These are phyloP conservation scores for Vanrija humicola DNA, from an alignment of 1,284 basidiomycete genomes.

Conservation along the genomic window DNA sequence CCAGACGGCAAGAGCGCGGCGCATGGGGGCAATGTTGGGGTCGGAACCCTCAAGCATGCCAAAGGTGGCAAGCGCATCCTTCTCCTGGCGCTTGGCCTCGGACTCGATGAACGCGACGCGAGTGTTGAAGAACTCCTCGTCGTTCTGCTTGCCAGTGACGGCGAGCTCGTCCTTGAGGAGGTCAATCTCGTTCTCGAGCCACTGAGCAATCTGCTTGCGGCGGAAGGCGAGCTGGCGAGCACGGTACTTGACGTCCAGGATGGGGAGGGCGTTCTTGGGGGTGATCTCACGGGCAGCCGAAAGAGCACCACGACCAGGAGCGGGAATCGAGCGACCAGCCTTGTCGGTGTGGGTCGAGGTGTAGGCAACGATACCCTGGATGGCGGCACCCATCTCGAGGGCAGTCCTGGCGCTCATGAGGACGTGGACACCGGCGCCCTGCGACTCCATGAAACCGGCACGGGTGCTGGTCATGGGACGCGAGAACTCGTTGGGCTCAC, in stretches of 20 bases:
- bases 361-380: conserved; percentile 90
- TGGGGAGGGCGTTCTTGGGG: conserved; percentile 64
- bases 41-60: conserved; percentile 91
- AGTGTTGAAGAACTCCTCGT: conserved; percentile 66
- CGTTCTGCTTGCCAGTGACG: conserved; percentile 54
- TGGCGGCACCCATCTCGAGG: conserved; percentile 85
- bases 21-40: conserved; percentile 79
- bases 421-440: conserved; percentile 94
- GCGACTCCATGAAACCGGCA: conserved; percentile 95
- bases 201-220: conserved; percentile 85
- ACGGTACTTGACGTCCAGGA: conserved; percentile 80
- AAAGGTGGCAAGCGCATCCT: conserved; percentile 79
- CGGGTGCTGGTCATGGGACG: conserved; percentile 94
- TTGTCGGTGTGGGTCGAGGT: conserved; percentile 97
- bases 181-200: conserved; percentile 82
- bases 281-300: conserved; percentile 75
- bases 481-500: conserved; percentile 97
- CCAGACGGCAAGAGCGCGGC: conserved; percentile 93
- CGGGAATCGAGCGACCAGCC: conserved; percentile 89
- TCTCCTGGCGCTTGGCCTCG: conserved; percentile 85
- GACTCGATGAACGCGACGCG: conserved; percentile 78
- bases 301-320: conserved; percentile 85
- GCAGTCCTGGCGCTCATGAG: conserved; percentile 96
- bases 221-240: conserved; percentile 89
- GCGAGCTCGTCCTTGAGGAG: conserved; percentile 73